Conservation (phyloP, 2,329 filamentous ascomycete species). For the Colletotrichum lentis region DNA sequence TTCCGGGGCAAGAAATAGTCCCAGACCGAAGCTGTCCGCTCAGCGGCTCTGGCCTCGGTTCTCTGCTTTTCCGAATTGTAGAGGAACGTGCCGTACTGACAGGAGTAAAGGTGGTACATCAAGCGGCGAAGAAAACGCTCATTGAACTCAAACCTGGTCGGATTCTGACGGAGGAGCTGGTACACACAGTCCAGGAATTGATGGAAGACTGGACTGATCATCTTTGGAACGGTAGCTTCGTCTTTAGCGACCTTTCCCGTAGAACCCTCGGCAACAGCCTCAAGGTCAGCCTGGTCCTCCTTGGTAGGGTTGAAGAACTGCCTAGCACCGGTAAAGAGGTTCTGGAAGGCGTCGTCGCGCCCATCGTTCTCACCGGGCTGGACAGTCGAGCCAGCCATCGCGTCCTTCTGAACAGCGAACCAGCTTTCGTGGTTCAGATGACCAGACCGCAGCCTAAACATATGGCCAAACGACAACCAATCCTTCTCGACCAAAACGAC, state of each 20-base stretch:
- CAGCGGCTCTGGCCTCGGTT: conserved; percentile 70
- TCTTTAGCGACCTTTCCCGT: conserved; percentile 56
- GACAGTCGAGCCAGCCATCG: conserved; percentile 69
- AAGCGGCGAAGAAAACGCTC: conserved; percentile 90
- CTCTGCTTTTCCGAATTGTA: conserved; percentile 95
- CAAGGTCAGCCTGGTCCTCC: conserved; percentile 69
- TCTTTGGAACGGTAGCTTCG: conserved; percentile 81
- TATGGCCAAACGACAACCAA: conserved; percentile 97
- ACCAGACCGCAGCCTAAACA: conserved; percentile 93
- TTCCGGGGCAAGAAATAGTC: conserved; percentile 88
- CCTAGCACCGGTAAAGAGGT: conserved; percentile 82
- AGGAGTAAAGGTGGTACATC: conserved; percentile 93
- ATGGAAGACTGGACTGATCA: conserved; percentile 95
- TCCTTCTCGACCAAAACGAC: conserved; percentile 96
- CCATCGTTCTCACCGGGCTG: conserved; percentile 69
- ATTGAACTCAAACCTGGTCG: conserved; percentile 93
- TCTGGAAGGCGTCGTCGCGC: conserved; percentile 80
- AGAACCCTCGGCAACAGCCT: conserved; percentile 54
- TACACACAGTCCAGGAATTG: conserved; percentile 96
- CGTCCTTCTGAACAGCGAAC: conserved; percentile 88
- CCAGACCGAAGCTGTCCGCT: conserved; percentile 89
- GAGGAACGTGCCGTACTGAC: conserved; percentile 95
- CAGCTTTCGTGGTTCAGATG: conserved; percentile 90
- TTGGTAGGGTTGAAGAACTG: conserved; percentile 85
- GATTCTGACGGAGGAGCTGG: conserved; percentile 85